Evolutionary conservation across 1,284 basidiomycete genomes (phyloP).

Genomic region (Amylostereum chailletii): DNA sequence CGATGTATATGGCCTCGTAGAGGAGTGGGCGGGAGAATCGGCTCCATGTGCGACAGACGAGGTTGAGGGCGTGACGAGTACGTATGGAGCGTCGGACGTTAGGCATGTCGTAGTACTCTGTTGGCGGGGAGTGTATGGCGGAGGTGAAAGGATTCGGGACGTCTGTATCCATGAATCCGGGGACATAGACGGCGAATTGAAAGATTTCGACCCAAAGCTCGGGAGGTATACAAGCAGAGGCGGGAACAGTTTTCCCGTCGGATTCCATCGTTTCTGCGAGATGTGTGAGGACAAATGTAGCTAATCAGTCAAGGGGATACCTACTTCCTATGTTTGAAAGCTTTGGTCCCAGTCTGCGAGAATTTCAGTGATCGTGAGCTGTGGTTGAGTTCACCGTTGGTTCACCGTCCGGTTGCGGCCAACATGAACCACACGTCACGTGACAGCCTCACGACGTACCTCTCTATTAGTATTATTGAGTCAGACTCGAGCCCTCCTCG

Average conservation of each 20-base stretch:
- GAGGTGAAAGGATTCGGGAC: constrained; percentile 2
- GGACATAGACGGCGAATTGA: constrained; percentile 1
- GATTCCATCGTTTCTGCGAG: background rate
- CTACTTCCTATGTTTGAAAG: too few relatives aligned
- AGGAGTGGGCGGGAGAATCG: constrained; percentile 1
- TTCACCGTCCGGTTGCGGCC: too few relatives aligned
- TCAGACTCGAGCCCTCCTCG: too few relatives aligned
- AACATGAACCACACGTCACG: too few relatives aligned
- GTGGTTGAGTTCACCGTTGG: too few relatives aligned
- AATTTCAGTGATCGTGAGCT: background rate
- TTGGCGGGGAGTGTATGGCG: background rate
- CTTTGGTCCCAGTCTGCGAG: background rate
- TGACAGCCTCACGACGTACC: too few relatives aligned
- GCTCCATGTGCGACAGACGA: constrained; percentile 7
- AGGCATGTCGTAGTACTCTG: background rate
- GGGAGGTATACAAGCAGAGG: background rate
- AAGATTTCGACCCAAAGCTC: constrained; percentile 8
- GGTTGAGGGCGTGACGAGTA: constrained; percentile 5
- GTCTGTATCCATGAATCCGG: background rate
- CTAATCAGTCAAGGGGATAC: background rate
- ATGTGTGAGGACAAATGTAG: background rate
- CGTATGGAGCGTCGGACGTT: background rate
- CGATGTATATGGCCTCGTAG: constrained; percentile 4
- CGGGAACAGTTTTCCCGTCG: background rate
- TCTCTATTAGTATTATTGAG: too few relatives aligned